Percentiles rank a stretch among this genome's conserved stretches.
These are phyloP conservation scores for Cichorium intybus DNA, from an alignment of 140 eudicot genomes.

Conservation along the genomic window DNA sequence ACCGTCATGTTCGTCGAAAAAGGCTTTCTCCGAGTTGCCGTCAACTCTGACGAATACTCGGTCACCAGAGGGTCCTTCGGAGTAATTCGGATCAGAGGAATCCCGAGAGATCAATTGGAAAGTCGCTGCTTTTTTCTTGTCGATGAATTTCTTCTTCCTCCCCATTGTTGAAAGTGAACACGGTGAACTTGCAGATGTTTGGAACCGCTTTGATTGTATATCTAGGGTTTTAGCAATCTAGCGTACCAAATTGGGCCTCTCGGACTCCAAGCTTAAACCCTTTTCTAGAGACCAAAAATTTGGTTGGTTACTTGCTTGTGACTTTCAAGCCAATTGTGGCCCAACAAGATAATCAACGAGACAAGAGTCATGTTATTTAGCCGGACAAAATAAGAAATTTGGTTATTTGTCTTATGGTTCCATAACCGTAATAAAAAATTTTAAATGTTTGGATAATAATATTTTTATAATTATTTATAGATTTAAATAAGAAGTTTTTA, in stretches of 20 bases:
- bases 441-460: too few relatives aligned
- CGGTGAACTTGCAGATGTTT: neutral
- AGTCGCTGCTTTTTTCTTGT: constrained; percentile 91
- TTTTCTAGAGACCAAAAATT: neutral
- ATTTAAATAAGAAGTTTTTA: too few relatives aligned
- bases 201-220: neutral
- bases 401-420: too few relatives aligned
- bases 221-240: constrained; percentile 43
- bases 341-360: too few relatives aligned
- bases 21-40: constrained; percentile 46
- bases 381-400: too few relatives aligned
- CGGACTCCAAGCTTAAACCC: constrained; percentile 3
- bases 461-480: too few relatives aligned
- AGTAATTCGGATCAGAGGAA: constrained; percentile 62
- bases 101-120: constrained; percentile 84
- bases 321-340: constrained; percentile 1
- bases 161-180: constrained; percentile 37
- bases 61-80: constrained; percentile 61
- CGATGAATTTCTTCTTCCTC: constrained; percentile 78
- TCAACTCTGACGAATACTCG: constrained; percentile 86
- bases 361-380: too few relatives aligned
- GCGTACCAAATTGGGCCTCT: constrained; percentile 23
- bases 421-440: too few relatives aligned
- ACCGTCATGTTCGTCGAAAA: constrained; percentile 38
- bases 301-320: too few relatives aligned